These are phyloP conservation scores for Murraya paniculata DNA, from an alignment of 345 rosid genomes.

Conservation along the genomic window DNA sequence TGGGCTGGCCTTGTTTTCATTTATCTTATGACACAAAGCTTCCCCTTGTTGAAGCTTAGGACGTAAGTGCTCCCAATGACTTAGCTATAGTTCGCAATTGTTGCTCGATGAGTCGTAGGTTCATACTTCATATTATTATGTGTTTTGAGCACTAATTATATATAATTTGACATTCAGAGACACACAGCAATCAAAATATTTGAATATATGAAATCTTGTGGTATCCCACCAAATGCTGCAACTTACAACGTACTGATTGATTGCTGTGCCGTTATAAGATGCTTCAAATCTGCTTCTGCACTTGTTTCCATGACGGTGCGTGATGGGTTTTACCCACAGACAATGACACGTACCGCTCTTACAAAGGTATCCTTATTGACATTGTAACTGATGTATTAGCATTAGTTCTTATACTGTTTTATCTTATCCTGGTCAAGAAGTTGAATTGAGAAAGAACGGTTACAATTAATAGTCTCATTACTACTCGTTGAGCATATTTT, in stretches of 20 bases:
- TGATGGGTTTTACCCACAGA: conserved; percentile 51
- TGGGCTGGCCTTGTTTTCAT: no score
- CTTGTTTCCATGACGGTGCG: conserved; percentile 79
- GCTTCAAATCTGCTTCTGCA: conserved; percentile 56
- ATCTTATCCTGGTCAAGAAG: background rate
- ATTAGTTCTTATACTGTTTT: background rate
- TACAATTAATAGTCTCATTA: background rate
- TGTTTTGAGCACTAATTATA: no score
- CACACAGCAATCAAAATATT: conserved; percentile 50
- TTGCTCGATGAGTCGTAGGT: background rate
- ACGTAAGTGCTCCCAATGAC: conserved; percentile 43
- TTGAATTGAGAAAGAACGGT: background rate
- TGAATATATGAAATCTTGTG: conserved; percentile 48
- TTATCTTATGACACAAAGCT: no score
- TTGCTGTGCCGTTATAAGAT: conserved; percentile 48
- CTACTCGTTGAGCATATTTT: conserved; percentile 12
- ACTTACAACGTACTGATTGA: conserved; percentile 76
- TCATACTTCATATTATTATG: conserved; percentile 8
- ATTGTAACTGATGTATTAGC: background rate
- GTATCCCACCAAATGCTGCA: conserved; percentile 38
- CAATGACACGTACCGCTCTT: conserved; percentile 48
- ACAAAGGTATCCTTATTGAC: conserved; percentile 48
- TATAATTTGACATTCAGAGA: conserved; percentile 44
- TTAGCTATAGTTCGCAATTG: conserved; percentile 9
- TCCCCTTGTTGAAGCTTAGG: conserved; percentile 55